Evolutionary conservation across 2,329 filamentous ascomycete genomes (phyloP).

Genomic region (Neospermospora avenae): DNA sequence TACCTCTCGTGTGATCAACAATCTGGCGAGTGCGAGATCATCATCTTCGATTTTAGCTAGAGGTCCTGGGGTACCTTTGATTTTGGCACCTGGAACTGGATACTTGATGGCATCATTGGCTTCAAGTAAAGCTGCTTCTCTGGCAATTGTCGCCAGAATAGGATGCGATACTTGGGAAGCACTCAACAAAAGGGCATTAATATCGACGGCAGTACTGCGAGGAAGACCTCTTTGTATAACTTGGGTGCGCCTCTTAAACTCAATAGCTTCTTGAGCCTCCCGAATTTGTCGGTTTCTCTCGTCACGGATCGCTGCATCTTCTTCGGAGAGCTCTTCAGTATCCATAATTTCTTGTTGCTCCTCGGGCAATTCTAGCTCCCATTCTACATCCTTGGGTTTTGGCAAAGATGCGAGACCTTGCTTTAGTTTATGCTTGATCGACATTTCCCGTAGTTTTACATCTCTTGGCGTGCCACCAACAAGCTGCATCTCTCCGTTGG

Average conservation of each 20-base stretch:
- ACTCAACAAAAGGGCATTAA: slow-evolving; percentile 62
- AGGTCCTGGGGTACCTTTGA: slow-evolving; percentile 58
- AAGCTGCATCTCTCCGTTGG: slow-evolving; percentile 59
- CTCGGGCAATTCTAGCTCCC: slow-evolving; percentile 89
- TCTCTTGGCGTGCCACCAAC: slow-evolving; percentile 76
- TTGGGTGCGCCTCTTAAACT: slow-evolving; percentile 81
- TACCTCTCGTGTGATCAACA: slow-evolving; percentile 57
- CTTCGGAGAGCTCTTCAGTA: slow-evolving; percentile 51
- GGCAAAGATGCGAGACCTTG: slow-evolving; percentile 77
- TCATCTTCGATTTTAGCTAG: slow-evolving; percentile 68
- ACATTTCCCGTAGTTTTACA: slow-evolving; percentile 66
- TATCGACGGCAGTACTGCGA: slow-evolving; percentile 69
- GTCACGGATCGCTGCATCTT: slow-evolving; percentile 70
- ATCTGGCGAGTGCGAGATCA: slow-evolving; percentile 69
- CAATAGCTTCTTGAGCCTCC: slow-evolving; percentile 65
- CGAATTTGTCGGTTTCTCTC: slow-evolving; percentile 69
- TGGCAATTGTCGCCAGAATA: slow-evolving; percentile 66
- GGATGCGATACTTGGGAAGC: slow-evolving; percentile 61
- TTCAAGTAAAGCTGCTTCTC: slow-evolving; percentile 75
- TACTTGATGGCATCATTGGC: slow-evolving; percentile 77
- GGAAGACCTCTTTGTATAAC: slow-evolving; percentile 86
- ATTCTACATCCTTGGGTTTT: slow-evolving; percentile 89
- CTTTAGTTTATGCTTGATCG: slow-evolving; percentile 65
- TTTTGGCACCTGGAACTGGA: slow-evolving; percentile 63
- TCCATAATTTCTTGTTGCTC: slow-evolving; percentile 62